Conservation (phyloP, 2,329 filamentous ascomycete species). For the Knufia fluminis region DNA sequence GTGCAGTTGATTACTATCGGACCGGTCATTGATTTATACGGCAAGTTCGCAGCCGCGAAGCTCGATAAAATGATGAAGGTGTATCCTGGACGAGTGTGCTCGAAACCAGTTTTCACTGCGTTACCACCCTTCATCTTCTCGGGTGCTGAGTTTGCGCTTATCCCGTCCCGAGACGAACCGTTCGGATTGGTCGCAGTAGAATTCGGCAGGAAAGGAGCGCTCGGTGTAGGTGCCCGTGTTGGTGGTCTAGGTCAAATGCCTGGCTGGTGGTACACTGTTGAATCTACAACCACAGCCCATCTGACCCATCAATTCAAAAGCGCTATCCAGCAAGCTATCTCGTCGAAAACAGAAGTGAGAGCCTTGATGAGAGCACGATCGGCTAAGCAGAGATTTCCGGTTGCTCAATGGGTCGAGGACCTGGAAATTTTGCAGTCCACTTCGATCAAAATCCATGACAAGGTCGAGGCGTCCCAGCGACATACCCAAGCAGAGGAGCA, state of each 20-base stretch:
- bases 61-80: conserved; percentile 55
- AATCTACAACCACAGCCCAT: conserved; percentile 55
- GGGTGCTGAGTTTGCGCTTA: conserved; percentile 59
- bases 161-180: conserved; percentile 60
- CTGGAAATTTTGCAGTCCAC: conserved; percentile 53
- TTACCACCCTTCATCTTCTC: conserved; percentile 59
- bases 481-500: conserved; percentile 11
- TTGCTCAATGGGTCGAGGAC: conserved; percentile 58
- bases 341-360: conserved; percentile 46
- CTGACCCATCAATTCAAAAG: conserved; percentile 56
- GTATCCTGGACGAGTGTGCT: conserved; percentile 57
- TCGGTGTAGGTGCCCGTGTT: conserved; percentile 57
- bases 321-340: conserved; percentile 53
- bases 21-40: conserved; percentile 59
- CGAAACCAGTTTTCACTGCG: conserved; percentile 59
- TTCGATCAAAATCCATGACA: conserved; percentile 47
- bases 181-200: conserved; percentile 62
- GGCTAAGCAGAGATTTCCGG: conserved; percentile 57
- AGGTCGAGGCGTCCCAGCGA: conserved; percentile 29
- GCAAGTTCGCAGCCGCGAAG: conserved; percentile 59
- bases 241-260: conserved; percentile 63
- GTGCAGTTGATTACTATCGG: conserved; percentile 56
- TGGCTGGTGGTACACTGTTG: conserved; percentile 62
- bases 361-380: conserved; percentile 57
- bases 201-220: conserved; percentile 58